These are phyloP conservation scores for Ambrosiella cleistominuta DNA, from an alignment of 2,329 filamentous ascomycete genomes.

Conservation along the genomic window DNA sequence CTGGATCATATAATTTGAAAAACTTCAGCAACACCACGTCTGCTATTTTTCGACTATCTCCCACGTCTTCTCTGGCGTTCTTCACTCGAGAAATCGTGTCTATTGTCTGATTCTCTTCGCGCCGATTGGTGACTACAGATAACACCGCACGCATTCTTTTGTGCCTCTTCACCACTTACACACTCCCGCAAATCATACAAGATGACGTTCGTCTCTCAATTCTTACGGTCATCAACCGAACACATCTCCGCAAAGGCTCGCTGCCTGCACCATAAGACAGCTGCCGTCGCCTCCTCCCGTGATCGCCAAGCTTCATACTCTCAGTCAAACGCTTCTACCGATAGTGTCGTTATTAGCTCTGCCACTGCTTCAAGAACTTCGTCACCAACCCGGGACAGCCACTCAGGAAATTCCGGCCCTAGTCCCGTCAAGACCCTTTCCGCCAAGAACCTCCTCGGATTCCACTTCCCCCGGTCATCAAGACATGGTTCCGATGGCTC, in stretches of 20 bases:
- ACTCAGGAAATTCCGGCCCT: neutral
- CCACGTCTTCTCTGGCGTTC: neutral
- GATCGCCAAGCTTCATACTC: constrained; percentile 10
- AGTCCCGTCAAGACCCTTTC: neutral
- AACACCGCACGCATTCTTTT: neutral
- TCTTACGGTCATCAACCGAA: constrained; percentile 39
- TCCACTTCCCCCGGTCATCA: constrained; percentile 15
- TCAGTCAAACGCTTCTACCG: constrained; percentile 10
- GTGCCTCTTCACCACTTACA: neutral
- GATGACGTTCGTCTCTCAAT: constrained; percentile 43
- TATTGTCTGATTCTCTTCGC: neutral
- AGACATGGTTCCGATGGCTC: constrained; percentile 24
- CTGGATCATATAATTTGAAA: neutral
- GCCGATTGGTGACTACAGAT: neutral
- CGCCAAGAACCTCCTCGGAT: constrained; percentile 22
- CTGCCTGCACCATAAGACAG: constrained; percentile 10
- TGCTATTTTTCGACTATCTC: neutral
- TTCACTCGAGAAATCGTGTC: neutral
- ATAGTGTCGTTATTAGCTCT: constrained; percentile 22
- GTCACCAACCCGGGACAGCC: constrained; percentile 17
- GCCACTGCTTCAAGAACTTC: constrained; percentile 14
- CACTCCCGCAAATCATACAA: constrained; percentile 13
- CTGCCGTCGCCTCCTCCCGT: constrained; percentile 6
- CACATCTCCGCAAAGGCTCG: constrained; percentile 21
- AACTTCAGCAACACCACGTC: neutral